A percentile compares a stretch with the other conserved stretches of the same genome.
Conservation (phyloP, 2,329 filamentous ascomycete genomes). For the Trichophaea hybrida region DNA sequence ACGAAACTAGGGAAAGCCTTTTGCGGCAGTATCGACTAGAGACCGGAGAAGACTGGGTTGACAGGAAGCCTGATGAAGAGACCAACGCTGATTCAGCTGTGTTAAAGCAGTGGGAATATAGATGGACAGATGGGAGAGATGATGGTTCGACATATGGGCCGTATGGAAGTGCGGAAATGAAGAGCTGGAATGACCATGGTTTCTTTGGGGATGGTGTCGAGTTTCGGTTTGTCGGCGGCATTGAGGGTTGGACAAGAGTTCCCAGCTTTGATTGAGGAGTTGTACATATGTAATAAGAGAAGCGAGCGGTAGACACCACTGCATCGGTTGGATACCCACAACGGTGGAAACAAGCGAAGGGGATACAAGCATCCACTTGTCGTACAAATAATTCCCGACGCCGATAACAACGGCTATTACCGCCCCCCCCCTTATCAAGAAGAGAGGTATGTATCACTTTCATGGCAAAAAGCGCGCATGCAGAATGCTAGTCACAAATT, state of each 20-base stretch:
- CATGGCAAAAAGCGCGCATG: too few species aligned
- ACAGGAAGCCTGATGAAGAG: slow-evolving; percentile 34
- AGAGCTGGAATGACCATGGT: slow-evolving; percentile 76
- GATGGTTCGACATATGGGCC: slow-evolving; percentile 68
- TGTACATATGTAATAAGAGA: too few species aligned
- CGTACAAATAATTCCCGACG: too few species aligned
- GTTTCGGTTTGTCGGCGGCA: slow-evolving; percentile 38
- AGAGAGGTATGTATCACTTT: too few species aligned
- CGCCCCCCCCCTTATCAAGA: too few species aligned
- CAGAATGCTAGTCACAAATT: too few species aligned
- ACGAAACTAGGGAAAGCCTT: slow-evolving; percentile 69
- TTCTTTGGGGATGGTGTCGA: slow-evolving; percentile 88
- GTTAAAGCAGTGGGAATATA: slow-evolving; percentile 64
- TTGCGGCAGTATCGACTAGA: slow-evolving; percentile 71
- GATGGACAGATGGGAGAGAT: slow-evolving; percentile 81
- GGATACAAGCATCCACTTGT: too few species aligned
- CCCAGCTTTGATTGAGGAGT: neutral
- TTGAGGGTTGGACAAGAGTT: slow-evolving; percentile 2
- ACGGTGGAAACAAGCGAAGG: too few species aligned
- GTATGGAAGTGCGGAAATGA: slow-evolving; percentile 74
- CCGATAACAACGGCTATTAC: too few species aligned
- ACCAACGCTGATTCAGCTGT: slow-evolving; percentile 26
- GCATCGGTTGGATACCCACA: too few species aligned
- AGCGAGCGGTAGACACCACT: too few species aligned
- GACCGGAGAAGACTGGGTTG: slow-evolving; percentile 73